A percentile compares a stretch with the other conserved stretches of the same genome.
phyloP scores from a whole-genome alignment of 2,329 filamentous ascomycete species.

The Apiospora rasikravindrae region DNA sequence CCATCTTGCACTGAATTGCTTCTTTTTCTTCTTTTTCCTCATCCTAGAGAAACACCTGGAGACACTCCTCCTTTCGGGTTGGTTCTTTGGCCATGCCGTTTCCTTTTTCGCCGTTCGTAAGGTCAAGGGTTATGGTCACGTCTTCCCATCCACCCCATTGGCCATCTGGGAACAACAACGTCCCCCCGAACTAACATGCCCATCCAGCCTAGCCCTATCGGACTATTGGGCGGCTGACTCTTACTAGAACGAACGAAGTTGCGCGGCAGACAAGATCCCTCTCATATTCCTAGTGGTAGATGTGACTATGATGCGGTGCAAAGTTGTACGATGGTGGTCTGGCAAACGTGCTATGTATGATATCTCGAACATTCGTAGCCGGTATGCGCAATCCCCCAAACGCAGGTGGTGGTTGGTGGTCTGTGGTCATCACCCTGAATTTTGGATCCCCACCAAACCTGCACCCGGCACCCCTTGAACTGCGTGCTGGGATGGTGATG shows the following conservation, averaged over 20 bases:
- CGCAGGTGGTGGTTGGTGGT: neutral
- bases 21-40: neutral
- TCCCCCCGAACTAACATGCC: neutral
- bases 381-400: neutral
- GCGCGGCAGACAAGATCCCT: neutral
- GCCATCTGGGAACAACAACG: neutral
- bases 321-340: conserved; percentile 4
- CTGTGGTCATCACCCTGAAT: conserved; percentile 15
- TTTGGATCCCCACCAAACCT: neutral
- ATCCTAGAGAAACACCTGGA: neutral
- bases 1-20: neutral
- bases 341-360: conserved; percentile 3
- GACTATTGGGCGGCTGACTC: conserved; percentile 2
- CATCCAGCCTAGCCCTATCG: neutral
- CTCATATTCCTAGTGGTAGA: neutral
- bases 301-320: neutral
- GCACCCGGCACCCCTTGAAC: neutral
- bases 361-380: neutral
- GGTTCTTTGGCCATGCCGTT: neutral
- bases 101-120: neutral
- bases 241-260: neutral
- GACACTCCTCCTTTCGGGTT: neutral
- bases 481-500: neutral
- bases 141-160: neutral
- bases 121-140: neutral